phyloP scores from a whole-genome alignment of 2,329 filamentous ascomycete genomes.

The Furcasterigmium sp. region DNA sequence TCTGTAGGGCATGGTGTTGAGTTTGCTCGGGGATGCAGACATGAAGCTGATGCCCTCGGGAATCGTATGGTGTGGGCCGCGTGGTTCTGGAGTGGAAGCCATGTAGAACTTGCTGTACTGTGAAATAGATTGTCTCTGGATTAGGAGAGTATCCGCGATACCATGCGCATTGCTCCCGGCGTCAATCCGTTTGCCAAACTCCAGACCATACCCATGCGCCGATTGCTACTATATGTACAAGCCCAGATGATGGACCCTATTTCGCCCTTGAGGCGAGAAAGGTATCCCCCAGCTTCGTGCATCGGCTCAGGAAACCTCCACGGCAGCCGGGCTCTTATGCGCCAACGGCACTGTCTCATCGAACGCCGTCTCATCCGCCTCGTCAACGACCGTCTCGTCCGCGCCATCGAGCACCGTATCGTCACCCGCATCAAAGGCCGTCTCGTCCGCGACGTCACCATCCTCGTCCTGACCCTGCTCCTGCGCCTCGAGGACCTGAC shows the following conservation, averaged over 20 bases:
- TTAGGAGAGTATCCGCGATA: not conserved
- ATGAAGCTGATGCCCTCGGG: too few species aligned
- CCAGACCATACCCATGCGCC: not conserved
- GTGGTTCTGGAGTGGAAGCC: too few species aligned
- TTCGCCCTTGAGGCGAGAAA: too few species aligned
- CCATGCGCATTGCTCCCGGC: not conserved
- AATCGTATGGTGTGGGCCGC: too few species aligned
- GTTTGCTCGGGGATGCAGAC: not conserved
- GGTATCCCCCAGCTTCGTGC: not conserved
- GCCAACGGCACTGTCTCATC: too few species aligned
- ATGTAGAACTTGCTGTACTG: too few species aligned
- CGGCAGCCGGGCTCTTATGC: not conserved
- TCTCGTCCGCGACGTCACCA: conserved; percentile 4
- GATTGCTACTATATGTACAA: too few species aligned
- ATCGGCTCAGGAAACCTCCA: not conserved
- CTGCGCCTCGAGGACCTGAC: conserved; percentile 20
- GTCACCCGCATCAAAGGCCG: conserved; percentile 14
- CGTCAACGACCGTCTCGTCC: conserved; percentile 16
- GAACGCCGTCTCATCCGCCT: too few species aligned
- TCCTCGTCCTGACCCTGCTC: conserved; percentile 2
- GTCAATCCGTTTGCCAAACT: too few species aligned
- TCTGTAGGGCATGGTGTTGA: conserved; percentile 12
- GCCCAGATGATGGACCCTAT: too few species aligned
- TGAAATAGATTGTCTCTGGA: not conserved
- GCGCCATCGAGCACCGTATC: not conserved